Evolutionary conservation across 2,329 filamentous ascomycete genomes (phyloP), one percentile per base, ranked within the genome.

Genomic region (Verticillium isaacii): DNA sequence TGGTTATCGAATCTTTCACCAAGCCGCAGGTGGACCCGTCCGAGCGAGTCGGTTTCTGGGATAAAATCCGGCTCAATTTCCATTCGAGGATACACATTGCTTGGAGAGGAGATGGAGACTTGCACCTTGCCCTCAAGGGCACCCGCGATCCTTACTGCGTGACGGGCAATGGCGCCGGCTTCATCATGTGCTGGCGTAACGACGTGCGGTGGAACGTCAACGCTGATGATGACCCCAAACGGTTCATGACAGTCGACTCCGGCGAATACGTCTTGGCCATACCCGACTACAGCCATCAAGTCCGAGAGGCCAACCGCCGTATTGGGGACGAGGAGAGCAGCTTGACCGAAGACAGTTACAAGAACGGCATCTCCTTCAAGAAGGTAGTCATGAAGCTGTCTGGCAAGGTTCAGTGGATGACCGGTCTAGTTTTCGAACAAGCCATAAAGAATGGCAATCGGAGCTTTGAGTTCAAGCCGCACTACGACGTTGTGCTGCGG

Each of bases 381-480:
- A 99, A 99, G 76, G 95, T 98, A 3, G 87, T 97, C 59, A 98
- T 99, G 94, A 99, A 99, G 76, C 82, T 99, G 14, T 98, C 95
- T 3, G 95, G 95, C 15, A 96, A 95, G 70, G 95, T 99, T 1
- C 90, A 92, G 74, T 97, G 93, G 91, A 84, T 94, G 71, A 89
- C 91, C 15, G 96, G 95, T 0, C 80, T 99, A 45, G 91, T 96
- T 58, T 99, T 99, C 71, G 95, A 99, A 75, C 88, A 90, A 56
- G 91, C 94, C 65, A 81, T 93, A 34, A 85, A 87, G 55, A 78
- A 88, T 60, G 89, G 89, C 37, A 81, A 83, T 60, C 85, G 95
- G 62, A 93, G 88, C 25, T 98, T 97, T 72, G 83, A 92, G 14
- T 99, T 98, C 77, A 90, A 85, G 67, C 93, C 93, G 25, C 95